Evolutionary conservation across 805 yeast species (phyloP), one percentile per base, ranked within the genome.

Genomic region (Wickerhamomyces strasburgensis): DNA sequence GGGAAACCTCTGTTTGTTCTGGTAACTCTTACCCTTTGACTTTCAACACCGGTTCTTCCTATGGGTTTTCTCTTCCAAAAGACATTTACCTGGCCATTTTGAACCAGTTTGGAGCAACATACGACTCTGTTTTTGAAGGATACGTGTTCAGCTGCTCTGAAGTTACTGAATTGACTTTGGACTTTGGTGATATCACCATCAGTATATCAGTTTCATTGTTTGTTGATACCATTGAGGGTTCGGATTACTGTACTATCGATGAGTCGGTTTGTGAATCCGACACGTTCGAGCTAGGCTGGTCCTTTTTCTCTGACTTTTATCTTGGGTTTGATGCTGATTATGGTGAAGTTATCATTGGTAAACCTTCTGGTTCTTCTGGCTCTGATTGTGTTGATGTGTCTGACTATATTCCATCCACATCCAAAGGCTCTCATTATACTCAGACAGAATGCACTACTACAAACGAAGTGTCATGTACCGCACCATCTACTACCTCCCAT

Each of bases 1-100:
- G 48, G 5, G 35, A 40, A 21, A 30, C 33, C 9, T 33, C 43
- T 14, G 9, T 44, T 10, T 29, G 33, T 19, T 34, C 39, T 28
- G 38, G 38, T 34, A 44, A 47, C 26, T 17, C 35, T 14, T 44
- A 38, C 31, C 27, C 39, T 9, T 26, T 44, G 16, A 27, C 46
- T 7, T 42, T 47, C 37, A 44, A 47, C 30, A 25, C 48, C 18
- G 51, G 51, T 27, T 39, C 51, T 14, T 30, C 34, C 19, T 29
- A 26, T 13, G 51, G 48, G n/a, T 34, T 44, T n/a, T 40, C 45
- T 10, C 24, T 47, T 16, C 51, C 51, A 34, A 6, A 23, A 3
- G 45, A 42, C 6, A 37, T 47, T 11, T 43, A 43, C 34, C 36
- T 24, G 33, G 9, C 39, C 24, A 19, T 37, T 18, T 29, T 47